Conservation (phyloP, 805 yeast genomes). For the Yamadazyma paraphyllophila region DNA sequence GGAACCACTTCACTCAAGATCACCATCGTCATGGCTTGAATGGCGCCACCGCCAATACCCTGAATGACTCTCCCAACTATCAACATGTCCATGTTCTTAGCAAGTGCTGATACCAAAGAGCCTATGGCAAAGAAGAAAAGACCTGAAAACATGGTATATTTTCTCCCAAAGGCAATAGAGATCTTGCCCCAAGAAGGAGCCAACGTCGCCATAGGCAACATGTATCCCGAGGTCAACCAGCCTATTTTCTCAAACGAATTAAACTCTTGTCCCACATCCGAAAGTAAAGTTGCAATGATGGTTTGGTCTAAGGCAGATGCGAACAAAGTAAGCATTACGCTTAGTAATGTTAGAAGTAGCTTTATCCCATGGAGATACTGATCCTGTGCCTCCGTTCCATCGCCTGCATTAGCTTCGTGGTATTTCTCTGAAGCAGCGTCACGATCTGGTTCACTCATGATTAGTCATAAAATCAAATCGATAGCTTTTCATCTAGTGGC, state of each 20-base stretch:
- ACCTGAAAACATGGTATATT: constrained; percentile 46
- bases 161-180: constrained; percentile 57
- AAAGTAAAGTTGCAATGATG: constrained; percentile 52
- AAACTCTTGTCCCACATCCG: constrained; percentile 50
- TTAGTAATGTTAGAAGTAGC: constrained; percentile 23
- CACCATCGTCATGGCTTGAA: constrained; percentile 55
- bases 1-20: constrained; percentile 58
- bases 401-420: constrained; percentile 41
- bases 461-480: not conserved
- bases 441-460: not conserved
- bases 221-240: constrained; percentile 58
- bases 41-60: constrained; percentile 73
- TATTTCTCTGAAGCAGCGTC: constrained; percentile 16
- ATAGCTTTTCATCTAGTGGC: not conserved
- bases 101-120: constrained; percentile 55
- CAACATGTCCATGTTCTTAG: constrained; percentile 55
- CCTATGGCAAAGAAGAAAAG: constrained; percentile 60
- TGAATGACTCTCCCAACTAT: constrained; percentile 71
- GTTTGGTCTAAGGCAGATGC: constrained; percentile 57
- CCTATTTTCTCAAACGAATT: constrained; percentile 50
- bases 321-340: constrained; percentile 32
- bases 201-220: constrained; percentile 52
- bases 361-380: constrained; percentile 31
- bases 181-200: constrained; percentile 59
- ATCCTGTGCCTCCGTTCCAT: constrained; percentile 36